Evolutionary conservation across 805 yeast species (phyloP), one percentile per base, ranked within the genome.

Genomic region (Spathaspora arborariae): DNA sequence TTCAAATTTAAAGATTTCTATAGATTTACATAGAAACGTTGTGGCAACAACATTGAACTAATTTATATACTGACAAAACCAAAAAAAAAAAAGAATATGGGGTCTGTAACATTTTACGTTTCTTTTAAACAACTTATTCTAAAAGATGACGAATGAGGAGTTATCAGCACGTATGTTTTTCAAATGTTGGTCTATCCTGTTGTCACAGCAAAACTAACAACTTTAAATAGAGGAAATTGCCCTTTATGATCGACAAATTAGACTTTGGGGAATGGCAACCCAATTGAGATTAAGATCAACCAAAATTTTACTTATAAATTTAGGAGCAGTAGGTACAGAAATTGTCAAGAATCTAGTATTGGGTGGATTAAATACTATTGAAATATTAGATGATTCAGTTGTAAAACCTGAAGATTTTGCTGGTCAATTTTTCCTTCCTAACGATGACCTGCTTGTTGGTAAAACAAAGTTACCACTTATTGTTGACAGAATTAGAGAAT

Each of bases 231-330:
- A 90, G 57, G 97, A 91, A 60, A 81, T 91, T 48, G 96, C 95
- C 1, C 75, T 92, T 19, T 92, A 92, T 60, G 99, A 92, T 65
- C 79, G 99, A 49, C 99, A 92, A 65, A 91, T 92, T 52, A 70
- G 99, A 51, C 74, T 92, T 18, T 92, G 99, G 99, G 99, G 99
- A 2, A 73, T 94, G 60, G 95, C 87, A 26, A 96, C 97, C 3
- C 99, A 92, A 63, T 75, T 80, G 36, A 64, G 81, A 39, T 79
- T 92, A 71, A 76, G 94, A 33, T 78, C 82, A 16, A 84, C 97
- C 6, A 78, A 77, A 39, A 74, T 92, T 4, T 67, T 91, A 39
- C 56, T 94, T 38, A 72, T 92, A 41, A 85, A 86, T 51, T 56
- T 89, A 13, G 85, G 91, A 9, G 88, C 88, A 1, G 74, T 88